phyloP scores from a whole-genome alignment of 768 basidiomycete genomes.

The Hypsizygus marmoreus region DNA sequence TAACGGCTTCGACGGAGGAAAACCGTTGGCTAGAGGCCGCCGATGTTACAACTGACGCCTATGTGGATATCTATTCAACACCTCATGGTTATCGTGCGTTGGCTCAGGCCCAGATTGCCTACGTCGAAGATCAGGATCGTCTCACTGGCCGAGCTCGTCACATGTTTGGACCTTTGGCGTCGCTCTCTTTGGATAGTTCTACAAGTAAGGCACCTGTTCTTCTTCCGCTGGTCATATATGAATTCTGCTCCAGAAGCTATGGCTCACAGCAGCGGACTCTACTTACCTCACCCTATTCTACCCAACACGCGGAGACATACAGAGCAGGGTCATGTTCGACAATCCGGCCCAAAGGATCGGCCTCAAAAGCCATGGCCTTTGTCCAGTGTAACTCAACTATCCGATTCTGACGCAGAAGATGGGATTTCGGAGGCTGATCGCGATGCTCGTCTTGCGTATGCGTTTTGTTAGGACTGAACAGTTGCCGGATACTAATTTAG shows the following conservation, averaged over 20 bases:
- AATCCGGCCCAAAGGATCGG: neutral
- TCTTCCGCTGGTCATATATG: neutral
- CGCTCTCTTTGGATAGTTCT: slow-evolving; percentile 11
- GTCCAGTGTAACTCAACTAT: slow-evolving; percentile 33
- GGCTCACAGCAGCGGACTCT: slow-evolving; percentile 52
- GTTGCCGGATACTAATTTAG: neutral
- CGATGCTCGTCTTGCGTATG: slow-evolving; percentile 73
- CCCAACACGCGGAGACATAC: slow-evolving; percentile 8
- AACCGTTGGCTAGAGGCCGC: slow-evolving; percentile 72
- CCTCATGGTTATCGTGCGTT: slow-evolving; percentile 55
- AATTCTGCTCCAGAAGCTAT: slow-evolving; percentile 16
- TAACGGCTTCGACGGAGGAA: slow-evolving; percentile 38
- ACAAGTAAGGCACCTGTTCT: slow-evolving; percentile 14
- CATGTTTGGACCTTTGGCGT: slow-evolving; percentile 40
- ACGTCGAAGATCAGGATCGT: slow-evolving; percentile 70
- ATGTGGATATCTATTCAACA: slow-evolving; percentile 70
- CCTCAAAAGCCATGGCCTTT: slow-evolving; percentile 9
- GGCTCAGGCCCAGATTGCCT: slow-evolving; percentile 59
- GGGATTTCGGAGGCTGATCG: slow-evolving; percentile 65
- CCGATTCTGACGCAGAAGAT: slow-evolving; percentile 71
- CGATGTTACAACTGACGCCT: slow-evolving; percentile 50
- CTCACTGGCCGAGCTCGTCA: slow-evolving; percentile 62
- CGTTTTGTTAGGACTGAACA: slow-evolving; percentile 7
- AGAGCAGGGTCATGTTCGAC: neutral
- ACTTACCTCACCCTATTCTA: slow-evolving; percentile 38